Evolutionary conservation across 805 yeast genomes (phyloP), one percentile per base, ranked within the genome.

Genomic region (Clavispora asparagi): DNA sequence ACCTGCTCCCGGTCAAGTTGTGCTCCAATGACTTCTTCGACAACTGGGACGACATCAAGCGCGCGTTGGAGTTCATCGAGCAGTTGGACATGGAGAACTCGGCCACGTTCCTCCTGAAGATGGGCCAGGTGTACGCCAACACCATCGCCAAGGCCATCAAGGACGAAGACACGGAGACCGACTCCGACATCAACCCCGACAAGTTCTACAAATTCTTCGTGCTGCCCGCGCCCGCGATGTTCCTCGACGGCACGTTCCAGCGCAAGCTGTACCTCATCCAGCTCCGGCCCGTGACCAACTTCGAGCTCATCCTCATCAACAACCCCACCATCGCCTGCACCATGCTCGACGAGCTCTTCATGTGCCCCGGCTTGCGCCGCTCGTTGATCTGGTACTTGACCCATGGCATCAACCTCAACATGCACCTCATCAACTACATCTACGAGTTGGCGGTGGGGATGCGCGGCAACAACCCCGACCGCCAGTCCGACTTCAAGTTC

Each of bases 301-400:
- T 83, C 58, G 84, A 79, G 50, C 67, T 74, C 35, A 66, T 82
- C 47, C 55, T 83, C 16, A 70, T 70, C 23, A 64, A 67, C 45
- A 82, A 83, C 57, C 79, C 79, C 6, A 66, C 71, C 10, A 64
- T 81, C 3, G 76, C 82, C 0, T 76, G 79, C 58, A 67, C 76
- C 14, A 66, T 84, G 43, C 66, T 84, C 59, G 90, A 84, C 61
- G 92, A 86, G 62, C 65, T 86, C 71, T 66, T 85, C 44, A 83
- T 85, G 87, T 77, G 82, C 43, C 66, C 68, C 46, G 89, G 89
- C 0, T 76, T 73, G 53, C 72, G 91, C 54, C 63, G 88, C 28
- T 78, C 78, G 0, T 58, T 84, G 12, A 80, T 85, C 38, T 83
- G 88, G 87, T 80, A 77, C 50, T 61, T 85, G 17, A 81, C 89